Evolutionary conservation across 768 basidiomycete genomes (phyloP).

Genomic region (Leucocoprinus sp.): DNA sequence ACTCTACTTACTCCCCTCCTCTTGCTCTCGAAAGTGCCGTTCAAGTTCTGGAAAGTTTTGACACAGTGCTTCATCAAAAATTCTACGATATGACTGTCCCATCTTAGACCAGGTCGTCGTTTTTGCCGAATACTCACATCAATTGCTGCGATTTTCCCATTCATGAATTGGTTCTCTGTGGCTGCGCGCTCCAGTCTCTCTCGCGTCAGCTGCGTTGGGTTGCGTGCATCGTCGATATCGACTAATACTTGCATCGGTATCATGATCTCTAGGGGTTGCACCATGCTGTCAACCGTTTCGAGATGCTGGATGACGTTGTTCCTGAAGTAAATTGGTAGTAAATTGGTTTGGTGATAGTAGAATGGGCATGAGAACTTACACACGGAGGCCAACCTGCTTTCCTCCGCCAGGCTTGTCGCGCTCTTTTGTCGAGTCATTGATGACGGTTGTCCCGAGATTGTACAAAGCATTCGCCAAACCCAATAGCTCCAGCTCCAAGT

Average conservation of each 20-base stretch:
- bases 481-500: conserved; percentile 66
- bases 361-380: conserved; percentile 41
- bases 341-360: too few species aligned
- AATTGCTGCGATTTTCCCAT: conserved; percentile 77
- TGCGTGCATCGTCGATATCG: conserved; percentile 74
- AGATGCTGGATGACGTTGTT: conserved; percentile 72
- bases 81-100: conserved; percentile 58
- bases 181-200: conserved; percentile 77
- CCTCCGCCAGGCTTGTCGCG: conserved; percentile 60
- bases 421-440: conserved; percentile 77
- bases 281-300: conserved; percentile 58
- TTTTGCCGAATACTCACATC: conserved; percentile 35
- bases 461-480: conserved; percentile 73
- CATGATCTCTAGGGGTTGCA: conserved; percentile 51
- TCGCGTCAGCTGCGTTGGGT: conserved; percentile 76
- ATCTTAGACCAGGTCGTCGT: conserved; percentile 6
- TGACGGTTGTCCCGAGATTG: conserved; percentile 75
- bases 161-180: conserved; percentile 89
- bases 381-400: conserved; percentile 72
- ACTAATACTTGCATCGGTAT: conserved; percentile 68
- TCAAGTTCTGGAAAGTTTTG: conserved; percentile 68
- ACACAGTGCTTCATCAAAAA: conserved; percentile 60
- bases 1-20: not conserved
- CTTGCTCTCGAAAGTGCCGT: conserved; percentile 19
- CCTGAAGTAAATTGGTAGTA: conserved; percentile 33